Evolutionary conservation across 1,139 yeast species (phyloP).

Genomic region (Kodamaea sp.): DNA sequence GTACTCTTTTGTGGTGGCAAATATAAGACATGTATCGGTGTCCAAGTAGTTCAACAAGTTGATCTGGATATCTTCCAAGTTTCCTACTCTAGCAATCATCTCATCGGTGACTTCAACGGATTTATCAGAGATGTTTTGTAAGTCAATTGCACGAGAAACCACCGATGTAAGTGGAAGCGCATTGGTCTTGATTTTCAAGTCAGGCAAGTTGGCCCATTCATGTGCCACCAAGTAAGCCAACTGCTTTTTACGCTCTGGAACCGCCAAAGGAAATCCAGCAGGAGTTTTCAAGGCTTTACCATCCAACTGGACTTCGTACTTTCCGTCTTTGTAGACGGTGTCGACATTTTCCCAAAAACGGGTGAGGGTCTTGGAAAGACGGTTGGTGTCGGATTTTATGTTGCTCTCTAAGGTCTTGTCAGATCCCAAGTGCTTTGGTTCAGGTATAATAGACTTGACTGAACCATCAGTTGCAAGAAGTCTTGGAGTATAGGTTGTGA

Average conservation of each 20-base stretch:
- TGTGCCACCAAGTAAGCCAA: slow-evolving; percentile 78
- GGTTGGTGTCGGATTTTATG: slow-evolving; percentile 62
- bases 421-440: slow-evolving; percentile 28
- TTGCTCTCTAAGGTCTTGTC: slow-evolving; percentile 53
- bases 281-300: slow-evolving; percentile 83
- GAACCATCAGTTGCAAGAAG: slow-evolving; percentile 9
- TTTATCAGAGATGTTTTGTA: slow-evolving; percentile 34
- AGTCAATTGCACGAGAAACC: slow-evolving; percentile 83
- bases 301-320: slow-evolving; percentile 65
- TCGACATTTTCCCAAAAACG: slow-evolving; percentile 86
- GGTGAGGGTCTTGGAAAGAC: slow-evolving; percentile 66
- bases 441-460: slow-evolving; percentile 14
- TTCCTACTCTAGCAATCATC: slow-evolving; percentile 59
- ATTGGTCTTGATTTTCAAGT: slow-evolving; percentile 73
- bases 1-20: slow-evolving; percentile 79
- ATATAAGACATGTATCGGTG: slow-evolving; percentile 88
- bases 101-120: slow-evolving; percentile 40
- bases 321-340: slow-evolving; percentile 33
- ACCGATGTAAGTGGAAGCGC: slow-evolving; percentile 85
- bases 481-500: background rate
- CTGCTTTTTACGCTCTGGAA: slow-evolving; percentile 61
- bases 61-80: slow-evolving; percentile 52
- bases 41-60: slow-evolving; percentile 79
- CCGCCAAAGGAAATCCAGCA: slow-evolving; percentile 64
- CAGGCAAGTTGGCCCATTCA: slow-evolving; percentile 84